These are phyloP conservation scores for Aspergillus leporis DNA, from an alignment of 495 filamentous ascomycete genomes.

Conservation along the genomic window DNA sequence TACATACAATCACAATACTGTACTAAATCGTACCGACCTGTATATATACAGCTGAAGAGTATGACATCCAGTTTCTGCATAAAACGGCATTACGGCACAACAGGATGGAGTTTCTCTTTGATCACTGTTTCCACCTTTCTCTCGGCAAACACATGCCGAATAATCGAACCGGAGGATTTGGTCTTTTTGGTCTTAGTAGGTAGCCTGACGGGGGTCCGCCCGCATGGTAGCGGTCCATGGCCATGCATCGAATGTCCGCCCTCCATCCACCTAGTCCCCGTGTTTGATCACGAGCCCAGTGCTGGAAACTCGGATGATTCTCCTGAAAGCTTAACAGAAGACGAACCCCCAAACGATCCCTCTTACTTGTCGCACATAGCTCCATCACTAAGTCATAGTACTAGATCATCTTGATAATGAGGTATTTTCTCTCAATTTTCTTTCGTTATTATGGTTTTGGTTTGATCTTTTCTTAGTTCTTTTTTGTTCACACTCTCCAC, in stretches of 20 bases:
- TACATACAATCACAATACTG: neutral
- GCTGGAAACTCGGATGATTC: constrained; percentile 16
- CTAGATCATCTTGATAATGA: neutral
- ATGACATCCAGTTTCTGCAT: constrained; percentile 15
- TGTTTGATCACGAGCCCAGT: constrained; percentile 10
- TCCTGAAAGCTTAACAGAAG: constrained; percentile 18
- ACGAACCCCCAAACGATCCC: neutral
- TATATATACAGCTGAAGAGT: neutral
- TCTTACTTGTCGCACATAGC: neutral
- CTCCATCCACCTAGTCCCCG: neutral
- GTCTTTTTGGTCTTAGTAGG: constrained; percentile 6
- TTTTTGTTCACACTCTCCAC: neutral
- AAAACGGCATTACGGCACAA: constrained; percentile 27
- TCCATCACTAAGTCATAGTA: neutral
- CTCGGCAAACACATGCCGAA: constrained; percentile 26
- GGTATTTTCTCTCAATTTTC: neutral
- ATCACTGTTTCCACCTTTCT: neutral
- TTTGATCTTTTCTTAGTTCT: neutral
- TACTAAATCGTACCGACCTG: neutral
- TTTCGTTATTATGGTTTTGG: neutral
- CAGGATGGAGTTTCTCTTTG: neutral
- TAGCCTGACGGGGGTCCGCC: neutral
- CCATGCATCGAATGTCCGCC: neutral
- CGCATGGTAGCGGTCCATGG: no score
- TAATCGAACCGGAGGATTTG: constrained; percentile 9